phyloP scores from a whole-genome alignment of 257 asterid genomes.

The Echites panduratus region DNA sequence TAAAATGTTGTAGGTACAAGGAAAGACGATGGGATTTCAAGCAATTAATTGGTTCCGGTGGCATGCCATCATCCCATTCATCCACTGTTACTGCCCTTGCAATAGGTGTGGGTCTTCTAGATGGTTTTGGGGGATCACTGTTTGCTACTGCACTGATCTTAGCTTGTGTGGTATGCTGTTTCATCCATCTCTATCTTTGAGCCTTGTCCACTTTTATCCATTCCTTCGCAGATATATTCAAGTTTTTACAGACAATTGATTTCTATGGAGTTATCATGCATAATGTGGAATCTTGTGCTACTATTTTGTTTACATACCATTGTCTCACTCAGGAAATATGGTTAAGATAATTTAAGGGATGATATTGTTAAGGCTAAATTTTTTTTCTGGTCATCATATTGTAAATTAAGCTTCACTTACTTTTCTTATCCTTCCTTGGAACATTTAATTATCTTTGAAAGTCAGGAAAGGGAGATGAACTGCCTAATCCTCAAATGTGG shows the following conservation, averaged over 20 bases:
- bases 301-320: background rate
- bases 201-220: background rate
- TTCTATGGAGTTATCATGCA: background rate
- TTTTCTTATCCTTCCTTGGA: background rate
- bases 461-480: background rate
- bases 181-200: background rate
- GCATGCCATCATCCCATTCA: constrained; percentile 99
- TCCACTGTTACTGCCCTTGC: constrained; percentile 92
- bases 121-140: constrained; percentile 75
- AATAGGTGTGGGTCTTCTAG: constrained; percentile 69
- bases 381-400: background rate
- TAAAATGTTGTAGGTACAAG: constrained; percentile 69
- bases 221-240: background rate
- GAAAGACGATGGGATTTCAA: constrained; percentile 77
- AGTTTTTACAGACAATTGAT: background rate
- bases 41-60: constrained; percentile 86
- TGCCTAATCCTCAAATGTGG: background rate
- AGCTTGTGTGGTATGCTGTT: constrained; percentile 66
- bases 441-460: background rate
- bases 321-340: background rate
- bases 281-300: background rate
- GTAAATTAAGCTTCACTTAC: background rate
- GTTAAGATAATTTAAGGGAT: background rate
- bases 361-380: background rate
- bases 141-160: constrained; percentile 68